Conservation (phyloP, 805 yeast species). For the Pichia californica region DNA sequence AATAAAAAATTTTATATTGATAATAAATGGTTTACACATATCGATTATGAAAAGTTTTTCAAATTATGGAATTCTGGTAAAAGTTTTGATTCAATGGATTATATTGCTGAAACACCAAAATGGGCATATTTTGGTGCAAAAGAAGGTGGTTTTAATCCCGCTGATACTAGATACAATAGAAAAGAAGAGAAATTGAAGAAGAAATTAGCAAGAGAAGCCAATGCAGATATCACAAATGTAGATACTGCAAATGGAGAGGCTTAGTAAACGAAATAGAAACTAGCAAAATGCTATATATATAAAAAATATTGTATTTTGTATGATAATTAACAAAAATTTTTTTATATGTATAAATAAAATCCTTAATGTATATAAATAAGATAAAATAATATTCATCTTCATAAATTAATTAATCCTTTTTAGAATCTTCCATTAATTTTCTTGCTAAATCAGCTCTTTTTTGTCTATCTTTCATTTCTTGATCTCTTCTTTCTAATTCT, state of each 20-base stretch:
- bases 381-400: not conserved
- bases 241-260: not conserved
- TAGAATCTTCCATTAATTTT: slow-evolving; percentile 17
- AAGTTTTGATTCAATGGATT: slow-evolving; percentile 73
- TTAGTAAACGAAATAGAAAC: no score
- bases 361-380: no score
- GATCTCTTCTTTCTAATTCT: slow-evolving; percentile 83
- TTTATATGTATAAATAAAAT: no score
- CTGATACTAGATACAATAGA: slow-evolving; percentile 61
- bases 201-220: slow-evolving; percentile 26
- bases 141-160: slow-evolving; percentile 87
- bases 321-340: no score
- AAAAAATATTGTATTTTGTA: not conserved
- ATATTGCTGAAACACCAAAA: slow-evolving; percentile 71
- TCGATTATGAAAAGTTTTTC: slow-evolving; percentile 73
- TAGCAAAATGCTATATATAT: no score
- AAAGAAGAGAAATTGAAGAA: slow-evolving; percentile 54
- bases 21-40: slow-evolving; percentile 83
- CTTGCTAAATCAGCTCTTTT: slow-evolving; percentile 60
- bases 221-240: not conserved
- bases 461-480: slow-evolving; percentile 59
- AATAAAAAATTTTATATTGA: slow-evolving; percentile 62
- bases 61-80: slow-evolving; percentile 55
- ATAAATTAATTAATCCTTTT: not conserved
- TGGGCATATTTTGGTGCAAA: slow-evolving; percentile 90